Conservation (phyloP, 148 eudicot genomes). For the Talinum fruticosum region DNA sequence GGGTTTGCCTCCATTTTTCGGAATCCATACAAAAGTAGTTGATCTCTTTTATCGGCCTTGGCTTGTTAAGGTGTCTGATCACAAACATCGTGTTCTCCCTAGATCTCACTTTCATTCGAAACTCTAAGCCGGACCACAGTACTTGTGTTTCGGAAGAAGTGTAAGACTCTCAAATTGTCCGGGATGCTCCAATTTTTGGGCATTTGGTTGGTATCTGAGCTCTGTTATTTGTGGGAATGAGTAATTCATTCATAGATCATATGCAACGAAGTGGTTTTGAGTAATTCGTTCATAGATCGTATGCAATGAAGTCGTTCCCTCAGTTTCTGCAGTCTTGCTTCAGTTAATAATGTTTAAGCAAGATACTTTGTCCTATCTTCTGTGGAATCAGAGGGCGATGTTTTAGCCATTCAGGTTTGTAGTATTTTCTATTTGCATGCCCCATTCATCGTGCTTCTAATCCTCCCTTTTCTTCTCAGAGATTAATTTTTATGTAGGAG, state of each 20-base stretch:
- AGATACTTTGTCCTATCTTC: background rate
- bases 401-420: background rate
- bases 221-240: background rate
- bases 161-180: background rate
- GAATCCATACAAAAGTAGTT: background rate
- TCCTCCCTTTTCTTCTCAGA: background rate
- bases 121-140: background rate
- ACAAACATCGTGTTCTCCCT: background rate
- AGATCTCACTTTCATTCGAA: background rate
- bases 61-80: background rate
- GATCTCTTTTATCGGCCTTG: background rate
- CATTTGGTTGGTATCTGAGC: background rate
- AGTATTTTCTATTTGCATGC: background rate
- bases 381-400: background rate
- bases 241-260: background rate
- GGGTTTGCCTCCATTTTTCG: background rate
- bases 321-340: background rate
- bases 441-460: background rate
- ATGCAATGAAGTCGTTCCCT: background rate
- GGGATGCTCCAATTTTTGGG: background rate
- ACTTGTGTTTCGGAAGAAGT: background rate
- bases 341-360: background rate
- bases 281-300: background rate
- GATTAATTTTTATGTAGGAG: background rate
- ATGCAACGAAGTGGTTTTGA: background rate